A percentile compares a stretch with the other conserved stretches of the same genome.
phyloP scores from a whole-genome alignment of 2,329 filamentous ascomycete genomes.

The Lachnellula willkommii region DNA sequence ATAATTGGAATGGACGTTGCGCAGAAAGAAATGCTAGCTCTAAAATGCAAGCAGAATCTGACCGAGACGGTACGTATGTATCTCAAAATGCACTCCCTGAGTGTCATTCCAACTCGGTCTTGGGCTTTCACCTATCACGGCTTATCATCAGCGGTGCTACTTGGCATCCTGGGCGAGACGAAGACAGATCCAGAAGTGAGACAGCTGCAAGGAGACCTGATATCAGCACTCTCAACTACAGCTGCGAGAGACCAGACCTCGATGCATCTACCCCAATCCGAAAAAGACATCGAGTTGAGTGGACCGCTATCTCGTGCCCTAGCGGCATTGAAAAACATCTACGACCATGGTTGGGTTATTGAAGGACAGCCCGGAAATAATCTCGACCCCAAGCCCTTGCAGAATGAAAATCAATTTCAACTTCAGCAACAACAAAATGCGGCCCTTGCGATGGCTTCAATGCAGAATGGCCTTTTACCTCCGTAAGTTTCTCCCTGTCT shows the following conservation, averaged over 20 bases:
- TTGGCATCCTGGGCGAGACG: constrained; percentile 59
- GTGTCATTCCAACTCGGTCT: constrained; percentile 59
- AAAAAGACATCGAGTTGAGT: constrained; percentile 31
- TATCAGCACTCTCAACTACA: constrained; percentile 57
- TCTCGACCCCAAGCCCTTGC: constrained; percentile 10
- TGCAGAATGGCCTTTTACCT: constrained; percentile 50
- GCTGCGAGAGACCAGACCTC: constrained; percentile 52
- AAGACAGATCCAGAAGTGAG: constrained; percentile 59
- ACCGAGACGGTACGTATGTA: constrained; percentile 65
- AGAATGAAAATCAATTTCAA: constrained; percentile 18
- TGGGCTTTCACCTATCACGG: constrained; percentile 67
- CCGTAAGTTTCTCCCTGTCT: constrained; percentile 19
- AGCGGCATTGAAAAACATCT: constrained; percentile 58
- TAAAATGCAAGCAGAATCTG: constrained; percentile 56
- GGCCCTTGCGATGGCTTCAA: constrained; percentile 58
- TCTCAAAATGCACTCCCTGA: constrained; percentile 62
- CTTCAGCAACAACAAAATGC: constrained; percentile 49
- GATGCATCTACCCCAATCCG: constrained; percentile 16
- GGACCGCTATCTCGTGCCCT: constrained; percentile 57
- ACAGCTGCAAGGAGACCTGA: constrained; percentile 58
- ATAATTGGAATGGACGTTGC: constrained; percentile 41
- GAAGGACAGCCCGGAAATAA: constrained; percentile 32
- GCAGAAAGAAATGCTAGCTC: constrained; percentile 51
- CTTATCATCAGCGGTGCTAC: constrained; percentile 58
- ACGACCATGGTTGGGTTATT: constrained; percentile 57